Evolutionary conservation across 306 rosid genomes (phyloP).

Genomic region (Lathyrus oleraceus): DNA sequence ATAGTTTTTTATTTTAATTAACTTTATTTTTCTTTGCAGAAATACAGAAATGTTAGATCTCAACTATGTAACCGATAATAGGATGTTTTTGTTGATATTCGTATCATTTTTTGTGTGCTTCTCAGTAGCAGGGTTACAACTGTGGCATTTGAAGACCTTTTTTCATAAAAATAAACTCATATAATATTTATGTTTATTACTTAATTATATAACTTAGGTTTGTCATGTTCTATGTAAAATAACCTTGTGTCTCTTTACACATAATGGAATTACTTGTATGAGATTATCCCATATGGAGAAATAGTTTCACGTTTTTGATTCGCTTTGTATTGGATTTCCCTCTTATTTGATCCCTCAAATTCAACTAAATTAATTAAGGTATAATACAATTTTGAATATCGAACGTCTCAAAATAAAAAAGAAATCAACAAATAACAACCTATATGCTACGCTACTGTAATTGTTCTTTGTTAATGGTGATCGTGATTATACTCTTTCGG

Average conservation of each 20-base stretch:
- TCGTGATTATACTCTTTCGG: neutral
- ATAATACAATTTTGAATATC: too few species aligned
- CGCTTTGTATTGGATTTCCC: neutral
- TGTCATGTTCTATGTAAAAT: neutral
- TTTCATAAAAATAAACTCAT: conserved; percentile 73
- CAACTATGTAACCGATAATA: conserved; percentile 41
- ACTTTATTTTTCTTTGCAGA: conserved; percentile 28
- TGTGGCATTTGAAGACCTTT: conserved; percentile 73
- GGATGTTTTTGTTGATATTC: conserved; percentile 53
- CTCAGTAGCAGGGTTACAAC: conserved; percentile 65
- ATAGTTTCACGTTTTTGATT: neutral
- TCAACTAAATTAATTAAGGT: neutral
- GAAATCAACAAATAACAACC: neutral
- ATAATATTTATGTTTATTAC: conserved; percentile 6
- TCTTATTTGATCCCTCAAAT: neutral
- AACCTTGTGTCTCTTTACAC: neutral
- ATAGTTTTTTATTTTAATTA: conserved; percentile 1
- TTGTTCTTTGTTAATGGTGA: too few species aligned
- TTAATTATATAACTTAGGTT: neutral
- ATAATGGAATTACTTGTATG: neutral
- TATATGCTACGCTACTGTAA: neutral
- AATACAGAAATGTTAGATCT: conserved; percentile 60
- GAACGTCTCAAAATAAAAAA: too few species aligned
- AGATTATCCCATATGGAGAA: neutral
- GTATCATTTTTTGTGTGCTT: conserved; percentile 58